Conservation (phyloP, 2,329 filamentous ascomycete genomes). For the Chrysoporthe austroafricana region DNA sequence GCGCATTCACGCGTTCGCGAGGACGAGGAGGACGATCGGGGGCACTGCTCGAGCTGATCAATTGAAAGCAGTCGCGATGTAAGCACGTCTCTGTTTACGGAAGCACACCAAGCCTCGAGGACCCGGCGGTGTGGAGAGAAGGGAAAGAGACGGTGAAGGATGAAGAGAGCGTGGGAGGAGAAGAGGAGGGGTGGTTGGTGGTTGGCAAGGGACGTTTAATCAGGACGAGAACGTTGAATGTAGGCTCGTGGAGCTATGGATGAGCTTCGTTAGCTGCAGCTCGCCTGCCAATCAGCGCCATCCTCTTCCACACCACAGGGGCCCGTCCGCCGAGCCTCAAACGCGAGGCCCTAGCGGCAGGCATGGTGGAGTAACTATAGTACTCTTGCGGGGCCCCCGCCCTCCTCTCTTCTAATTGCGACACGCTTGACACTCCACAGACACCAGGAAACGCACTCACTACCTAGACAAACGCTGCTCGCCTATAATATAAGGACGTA, state of each 20-base stretch:
- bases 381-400: not conserved
- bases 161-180: conserved; percentile 5
- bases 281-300: conserved; percentile 2
- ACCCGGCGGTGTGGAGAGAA: not conserved
- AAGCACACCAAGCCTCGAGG: not conserved
- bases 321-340: not conserved
- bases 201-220: not conserved
- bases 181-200: not conserved
- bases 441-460: too few relatives aligned
- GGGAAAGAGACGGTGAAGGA: conserved; percentile 5
- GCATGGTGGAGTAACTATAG: not conserved
- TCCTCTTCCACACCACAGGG: not conserved
- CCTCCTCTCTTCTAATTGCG: too few relatives aligned
- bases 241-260: conserved; percentile 9
- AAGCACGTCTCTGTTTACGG: not conserved
- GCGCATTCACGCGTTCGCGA: not conserved
- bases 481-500: too few relatives aligned
- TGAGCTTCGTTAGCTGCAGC: conserved; percentile 7
- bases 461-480: too few relatives aligned
- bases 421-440: too few relatives aligned
- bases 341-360: conserved; percentile 2
- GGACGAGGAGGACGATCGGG: not conserved
- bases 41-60: not conserved
- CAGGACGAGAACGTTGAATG: conserved; percentile 7
- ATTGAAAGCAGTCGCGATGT: not conserved